A percentile compares a stretch with the other conserved stretches of the same genome.
These are phyloP conservation scores for Penicillium digitatum DNA, from an alignment of 2,329 filamentous ascomycete genomes.

Conservation along the genomic window DNA sequence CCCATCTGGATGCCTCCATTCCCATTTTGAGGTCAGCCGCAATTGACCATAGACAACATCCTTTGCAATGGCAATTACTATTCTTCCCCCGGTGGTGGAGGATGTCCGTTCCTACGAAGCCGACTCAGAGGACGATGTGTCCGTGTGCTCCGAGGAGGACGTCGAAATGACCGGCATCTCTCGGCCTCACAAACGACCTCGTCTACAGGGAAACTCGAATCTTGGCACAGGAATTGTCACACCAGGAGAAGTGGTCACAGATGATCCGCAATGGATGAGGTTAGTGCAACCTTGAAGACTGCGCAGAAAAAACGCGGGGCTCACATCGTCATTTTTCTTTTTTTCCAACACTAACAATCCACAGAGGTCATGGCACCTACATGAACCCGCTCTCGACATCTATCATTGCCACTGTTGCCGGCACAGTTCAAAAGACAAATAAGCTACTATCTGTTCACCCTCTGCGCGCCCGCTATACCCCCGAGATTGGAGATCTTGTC, in stretches of 20 bases:
- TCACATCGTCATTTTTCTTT: not conserved
- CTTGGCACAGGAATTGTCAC: constrained; percentile 63
- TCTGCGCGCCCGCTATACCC: constrained; percentile 85
- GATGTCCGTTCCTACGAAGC: constrained; percentile 30
- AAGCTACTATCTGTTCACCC: constrained; percentile 91
- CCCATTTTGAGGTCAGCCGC: not conserved
- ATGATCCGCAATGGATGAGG: constrained; percentile 94
- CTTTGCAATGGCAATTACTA: constrained; percentile 55
- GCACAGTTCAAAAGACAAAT: constrained; percentile 88
- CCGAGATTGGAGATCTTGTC: constrained; percentile 93
- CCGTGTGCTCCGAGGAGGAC: constrained; percentile 46
- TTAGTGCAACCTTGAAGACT: constrained; percentile 13
- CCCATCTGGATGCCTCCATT: not conserved
- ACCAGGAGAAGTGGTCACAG: constrained; percentile 81
- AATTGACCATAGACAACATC: not conserved
- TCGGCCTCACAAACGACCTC: constrained; percentile 39
- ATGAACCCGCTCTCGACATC: constrained; percentile 56
- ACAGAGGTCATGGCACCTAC: constrained; percentile 88
- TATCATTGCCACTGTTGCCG: constrained; percentile 87
- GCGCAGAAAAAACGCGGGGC: not conserved
- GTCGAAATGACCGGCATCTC: constrained; percentile 30
- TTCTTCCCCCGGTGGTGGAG: constrained; percentile 50
- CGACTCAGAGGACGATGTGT: constrained; percentile 50
- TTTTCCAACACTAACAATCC: constrained; percentile 9
- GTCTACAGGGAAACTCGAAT: constrained; percentile 24